Conservation (phyloP, 441 rosid species). For the Erysimum pusillum region DNA sequence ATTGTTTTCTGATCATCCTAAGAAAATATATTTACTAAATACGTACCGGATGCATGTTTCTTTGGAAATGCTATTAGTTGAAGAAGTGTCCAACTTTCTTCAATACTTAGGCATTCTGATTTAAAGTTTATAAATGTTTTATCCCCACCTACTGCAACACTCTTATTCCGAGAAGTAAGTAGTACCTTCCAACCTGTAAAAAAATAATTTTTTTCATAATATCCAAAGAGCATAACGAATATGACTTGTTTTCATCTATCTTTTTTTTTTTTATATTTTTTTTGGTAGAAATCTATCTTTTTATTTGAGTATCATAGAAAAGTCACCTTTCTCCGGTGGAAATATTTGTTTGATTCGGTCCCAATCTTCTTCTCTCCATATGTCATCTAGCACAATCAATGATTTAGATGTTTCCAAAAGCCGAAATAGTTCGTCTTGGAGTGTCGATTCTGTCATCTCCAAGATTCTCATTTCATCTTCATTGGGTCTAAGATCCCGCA, state of each 20-base stretch:
- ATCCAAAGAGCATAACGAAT: background rate
- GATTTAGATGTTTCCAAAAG: constrained; percentile 22
- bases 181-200: constrained; percentile 25
- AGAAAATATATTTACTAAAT: background rate
- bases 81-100: constrained; percentile 42
- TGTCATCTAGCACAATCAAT: constrained; percentile 47
- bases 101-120: constrained; percentile 5
- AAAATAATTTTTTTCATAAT: background rate
- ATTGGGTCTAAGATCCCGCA: constrained; percentile 2
- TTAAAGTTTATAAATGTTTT: constrained; percentile 16
- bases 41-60: background rate
- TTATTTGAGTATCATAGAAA: background rate
- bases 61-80: constrained; percentile 30
- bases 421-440: background rate
- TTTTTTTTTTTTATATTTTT: too few relatives aligned
- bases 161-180: constrained; percentile 42
- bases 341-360: constrained; percentile 35
- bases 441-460: background rate
- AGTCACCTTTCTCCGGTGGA: background rate
- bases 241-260: background rate
- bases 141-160: constrained; percentile 2
- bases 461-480: background rate
- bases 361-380: constrained; percentile 45
- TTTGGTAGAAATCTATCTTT: too few relatives aligned
- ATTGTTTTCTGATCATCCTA: background rate